Percentiles rank a stretch among this genome's conserved stretches.
These are phyloP conservation scores for Hirsutella minnesotensis DNA, from an alignment of 2,329 filamentous ascomycete species.

Conservation along the genomic window DNA sequence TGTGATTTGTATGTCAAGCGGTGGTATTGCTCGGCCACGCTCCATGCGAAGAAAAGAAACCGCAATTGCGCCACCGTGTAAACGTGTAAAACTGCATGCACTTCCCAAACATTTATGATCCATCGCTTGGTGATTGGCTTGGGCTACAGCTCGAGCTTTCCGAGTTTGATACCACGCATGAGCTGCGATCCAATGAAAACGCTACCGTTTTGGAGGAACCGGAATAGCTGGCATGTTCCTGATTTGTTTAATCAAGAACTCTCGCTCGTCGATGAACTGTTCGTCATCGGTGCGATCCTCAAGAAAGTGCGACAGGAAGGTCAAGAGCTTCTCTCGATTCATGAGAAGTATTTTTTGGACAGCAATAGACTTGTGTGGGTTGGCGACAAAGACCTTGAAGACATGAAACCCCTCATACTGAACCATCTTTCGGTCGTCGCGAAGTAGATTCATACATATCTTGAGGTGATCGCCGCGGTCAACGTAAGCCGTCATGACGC, in stretches of 20 bases:
- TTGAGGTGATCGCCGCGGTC: conserved; percentile 93
- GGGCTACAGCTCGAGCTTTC: no score
- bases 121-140: no score
- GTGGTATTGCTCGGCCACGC: no score
- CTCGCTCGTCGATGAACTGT: conserved; percentile 96
- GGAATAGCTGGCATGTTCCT: conserved; percentile 51
- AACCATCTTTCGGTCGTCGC: conserved; percentile 96
- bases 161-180: no score
- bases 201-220: conserved; percentile 36
- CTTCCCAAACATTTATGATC: no score
- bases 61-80: no score
- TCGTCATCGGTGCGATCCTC: conserved; percentile 95
- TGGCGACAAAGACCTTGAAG: conserved; percentile 98
- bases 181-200: no score
- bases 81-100: no score
- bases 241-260: conserved; percentile 94
- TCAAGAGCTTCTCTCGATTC: conserved; percentile 83
- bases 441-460: conserved; percentile 93
- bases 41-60: no score
- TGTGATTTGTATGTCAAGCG: no score
- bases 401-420: conserved; percentile 99
- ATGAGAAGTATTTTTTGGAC: conserved; percentile 94
- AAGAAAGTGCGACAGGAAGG: conserved; percentile 82
- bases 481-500: conserved; percentile 95
- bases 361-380: conserved; percentile 93